phyloP scores from a whole-genome alignment of 306 rosid genomes.

The Prinsepia uniflora region DNA sequence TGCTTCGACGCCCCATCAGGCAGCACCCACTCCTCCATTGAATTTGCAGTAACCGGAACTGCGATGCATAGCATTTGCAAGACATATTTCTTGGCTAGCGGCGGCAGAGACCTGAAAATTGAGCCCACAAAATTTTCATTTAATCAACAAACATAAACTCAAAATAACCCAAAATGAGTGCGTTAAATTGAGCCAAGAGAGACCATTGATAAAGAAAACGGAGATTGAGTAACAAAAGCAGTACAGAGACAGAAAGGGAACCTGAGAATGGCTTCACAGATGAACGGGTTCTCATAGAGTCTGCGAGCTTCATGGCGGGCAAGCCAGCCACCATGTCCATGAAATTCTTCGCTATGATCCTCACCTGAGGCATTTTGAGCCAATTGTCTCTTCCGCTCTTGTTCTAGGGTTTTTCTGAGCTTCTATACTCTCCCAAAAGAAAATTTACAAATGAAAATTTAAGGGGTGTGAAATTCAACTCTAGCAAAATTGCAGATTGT shows the following conservation, averaged over 20 bases:
- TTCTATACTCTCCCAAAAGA: not conserved
- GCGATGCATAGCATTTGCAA: conserved; percentile 71
- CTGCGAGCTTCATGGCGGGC: conserved; percentile 89
- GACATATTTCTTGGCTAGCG: conserved; percentile 82
- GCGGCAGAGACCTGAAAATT: conserved; percentile 70
- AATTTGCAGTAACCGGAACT: conserved; percentile 53
- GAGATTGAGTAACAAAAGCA: not conserved
- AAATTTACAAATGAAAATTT: not conserved
- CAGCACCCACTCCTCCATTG: conserved; percentile 91
- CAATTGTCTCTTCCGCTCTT: not conserved
- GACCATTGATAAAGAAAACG: not conserved
- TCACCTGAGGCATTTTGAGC: conserved; percentile 80
- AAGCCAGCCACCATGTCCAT: conserved; percentile 99
- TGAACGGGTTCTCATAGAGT: conserved; percentile 78
- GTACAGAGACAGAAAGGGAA: conserved; percentile 15
- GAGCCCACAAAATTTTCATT: not conserved
- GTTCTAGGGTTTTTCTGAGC: conserved; percentile 14
- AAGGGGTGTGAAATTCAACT: not conserved
- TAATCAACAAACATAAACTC: not conserved
- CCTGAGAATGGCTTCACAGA: conserved; percentile 98
- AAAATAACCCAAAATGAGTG: not conserved
- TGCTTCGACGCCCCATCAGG: conserved; percentile 82
- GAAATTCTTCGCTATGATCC: conserved; percentile 86
- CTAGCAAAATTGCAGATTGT: not conserved
- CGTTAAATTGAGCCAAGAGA: not conserved